Evolutionary conservation across 78 protist genomes (phyloP).

Genomic region (Acrasis kona): DNA sequence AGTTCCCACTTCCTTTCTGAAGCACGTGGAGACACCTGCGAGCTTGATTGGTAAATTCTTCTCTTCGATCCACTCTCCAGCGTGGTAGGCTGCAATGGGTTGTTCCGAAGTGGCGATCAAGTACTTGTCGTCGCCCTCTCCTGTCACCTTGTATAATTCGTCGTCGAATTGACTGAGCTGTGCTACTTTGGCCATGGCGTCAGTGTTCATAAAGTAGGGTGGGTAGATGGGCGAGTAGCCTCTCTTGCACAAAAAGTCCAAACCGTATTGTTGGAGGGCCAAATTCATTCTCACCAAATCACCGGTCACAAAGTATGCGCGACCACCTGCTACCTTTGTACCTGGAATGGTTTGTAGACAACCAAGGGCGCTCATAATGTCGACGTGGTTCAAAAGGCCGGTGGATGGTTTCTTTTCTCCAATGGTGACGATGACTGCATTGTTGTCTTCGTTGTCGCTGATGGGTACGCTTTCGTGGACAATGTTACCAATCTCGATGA

Average conservation of each 20-base stretch:
- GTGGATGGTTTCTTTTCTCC: constrained; percentile 13
- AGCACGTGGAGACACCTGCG: constrained; percentile 96
- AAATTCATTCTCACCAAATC: constrained; percentile 70
- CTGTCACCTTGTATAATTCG: constrained; percentile 93
- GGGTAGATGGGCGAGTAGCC: constrained; percentile 80
- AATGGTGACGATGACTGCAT: constrained; percentile 6
- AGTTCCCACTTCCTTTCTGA: constrained; percentile 98
- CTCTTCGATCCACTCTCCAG: constrained; percentile 38
- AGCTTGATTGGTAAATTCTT: constrained; percentile 58
- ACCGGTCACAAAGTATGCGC: constrained; percentile 91
- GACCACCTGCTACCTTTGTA: constrained; percentile 72
- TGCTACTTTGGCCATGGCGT: constrained; percentile 85
- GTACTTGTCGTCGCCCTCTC: constrained; percentile 86
- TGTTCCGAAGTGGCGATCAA: constrained; percentile 99
- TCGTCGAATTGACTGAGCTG: constrained; percentile 98
- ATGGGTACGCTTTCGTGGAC: constrained; percentile 82
- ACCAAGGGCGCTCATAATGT: constrained; percentile 39
- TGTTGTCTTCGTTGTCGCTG: constrained; percentile 60
- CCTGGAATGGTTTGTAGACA: constrained; percentile 24
- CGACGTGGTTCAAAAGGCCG: constrained; percentile 45
- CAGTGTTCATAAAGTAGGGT: constrained; percentile 90
- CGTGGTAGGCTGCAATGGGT: constrained; percentile 95
- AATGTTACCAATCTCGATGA: constrained; percentile 75
- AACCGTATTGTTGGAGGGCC: constrained; percentile 80
- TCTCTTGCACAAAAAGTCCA: constrained; percentile 43